These are phyloP conservation scores for Linnemannia elongata DNA, from an alignment of 192 early-diverging fungal species.

Conservation along the genomic window DNA sequence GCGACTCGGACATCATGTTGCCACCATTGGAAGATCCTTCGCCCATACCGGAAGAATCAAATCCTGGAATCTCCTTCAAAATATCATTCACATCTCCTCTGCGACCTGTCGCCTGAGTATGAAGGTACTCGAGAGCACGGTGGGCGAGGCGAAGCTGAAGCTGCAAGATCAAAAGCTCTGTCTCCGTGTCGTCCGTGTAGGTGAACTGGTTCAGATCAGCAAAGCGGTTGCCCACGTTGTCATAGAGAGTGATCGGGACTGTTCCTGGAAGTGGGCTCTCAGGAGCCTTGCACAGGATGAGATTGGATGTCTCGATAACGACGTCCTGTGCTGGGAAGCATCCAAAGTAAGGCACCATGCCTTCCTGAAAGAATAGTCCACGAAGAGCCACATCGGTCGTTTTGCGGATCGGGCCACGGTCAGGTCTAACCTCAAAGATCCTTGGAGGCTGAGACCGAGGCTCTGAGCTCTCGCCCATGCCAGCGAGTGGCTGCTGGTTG, in stretches of 20 bases:
- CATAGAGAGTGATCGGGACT: conserved; percentile 39
- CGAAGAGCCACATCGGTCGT: conserved; percentile 39
- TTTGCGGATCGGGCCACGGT: conserved; percentile 45
- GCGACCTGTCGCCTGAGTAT: conserved; percentile 33
- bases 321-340: conserved; percentile 43
- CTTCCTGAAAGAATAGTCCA: conserved; percentile 37
- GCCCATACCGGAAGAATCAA: neutral
- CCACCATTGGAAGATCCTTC: conserved; percentile 8
- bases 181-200: conserved; percentile 48
- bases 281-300: conserved; percentile 46
- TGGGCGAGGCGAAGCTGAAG: conserved; percentile 47
- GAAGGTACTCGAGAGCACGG: conserved; percentile 44
- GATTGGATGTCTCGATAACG: conserved; percentile 27
- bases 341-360: conserved; percentile 52
- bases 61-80: conserved; percentile 34
- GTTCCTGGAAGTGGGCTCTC: conserved; percentile 41
- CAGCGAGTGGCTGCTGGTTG: neutral
- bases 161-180: conserved; percentile 49
- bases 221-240: conserved; percentile 26
- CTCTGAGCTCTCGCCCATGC: neutral
- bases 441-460: conserved; percentile 19
- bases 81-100: conserved; percentile 36
- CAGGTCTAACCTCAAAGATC: conserved; percentile 35
- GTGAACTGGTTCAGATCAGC: conserved; percentile 45
- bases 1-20: neutral